Conservation (phyloP, 2,329 filamentous ascomycete genomes). For the Aspergillus texensis region DNA sequence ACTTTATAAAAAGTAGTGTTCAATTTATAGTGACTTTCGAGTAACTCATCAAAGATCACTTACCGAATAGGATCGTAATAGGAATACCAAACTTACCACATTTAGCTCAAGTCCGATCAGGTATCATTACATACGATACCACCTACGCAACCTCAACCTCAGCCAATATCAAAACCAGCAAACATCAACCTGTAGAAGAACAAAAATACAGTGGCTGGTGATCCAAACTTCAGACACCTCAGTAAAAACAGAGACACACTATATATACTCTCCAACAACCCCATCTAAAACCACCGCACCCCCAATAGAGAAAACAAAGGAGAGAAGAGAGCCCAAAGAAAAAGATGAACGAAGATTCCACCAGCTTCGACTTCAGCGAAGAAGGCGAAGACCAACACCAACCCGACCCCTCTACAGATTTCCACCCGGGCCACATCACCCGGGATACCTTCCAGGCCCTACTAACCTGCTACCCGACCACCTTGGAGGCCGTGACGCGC, state of each 20-base stretch:
- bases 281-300: too few species aligned
- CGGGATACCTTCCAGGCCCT: conserved; percentile 29
- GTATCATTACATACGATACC: too few species aligned
- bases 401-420: conserved; percentile 7
- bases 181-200: not conserved
- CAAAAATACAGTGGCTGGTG: not conserved
- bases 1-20: not conserved
- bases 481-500: conserved; percentile 28
- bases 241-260: not conserved
- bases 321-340: not conserved
- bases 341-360: not conserved
- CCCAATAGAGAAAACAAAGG: not conserved
- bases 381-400: not conserved
- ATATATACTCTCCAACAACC: not conserved
- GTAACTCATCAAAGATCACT: not conserved
- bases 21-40: too few species aligned
- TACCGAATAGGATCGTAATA: not conserved
- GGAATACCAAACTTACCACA: not conserved
- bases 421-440: conserved; percentile 30
- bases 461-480: conserved; percentile 29
- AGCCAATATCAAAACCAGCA: too few species aligned
- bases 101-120: too few species aligned
- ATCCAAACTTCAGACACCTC: too few species aligned
- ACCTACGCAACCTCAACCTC: too few species aligned
- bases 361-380: too few species aligned